These are phyloP conservation scores for Termitomyces sp. DNA, from an alignment of 768 basidiomycete genomes.

Conservation along the genomic window DNA sequence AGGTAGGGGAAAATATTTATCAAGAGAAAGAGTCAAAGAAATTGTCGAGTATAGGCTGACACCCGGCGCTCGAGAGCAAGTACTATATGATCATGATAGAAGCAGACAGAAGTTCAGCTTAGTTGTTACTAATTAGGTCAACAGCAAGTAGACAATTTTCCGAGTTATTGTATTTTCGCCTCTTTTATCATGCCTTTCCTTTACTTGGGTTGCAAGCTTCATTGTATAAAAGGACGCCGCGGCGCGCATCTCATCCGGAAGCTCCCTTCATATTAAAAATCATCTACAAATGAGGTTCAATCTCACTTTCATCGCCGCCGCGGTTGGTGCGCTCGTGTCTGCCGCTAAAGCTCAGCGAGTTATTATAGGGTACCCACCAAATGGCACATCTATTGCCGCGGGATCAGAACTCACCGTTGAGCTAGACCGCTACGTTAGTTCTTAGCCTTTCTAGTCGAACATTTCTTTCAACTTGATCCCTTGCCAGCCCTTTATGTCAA, in stretches of 20 bases:
- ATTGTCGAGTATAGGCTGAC: too few relatives aligned
- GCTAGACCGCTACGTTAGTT: conserved; percentile 43
- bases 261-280: neutral
- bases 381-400: conserved; percentile 26
- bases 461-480: neutral
- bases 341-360: conserved; percentile 37
- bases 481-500: conserved; percentile 30
- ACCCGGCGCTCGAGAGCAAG: too few relatives aligned
- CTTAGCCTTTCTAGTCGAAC: too few relatives aligned
- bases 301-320: neutral
- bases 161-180: neutral
- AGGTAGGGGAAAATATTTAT: neutral
- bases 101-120: too few relatives aligned
- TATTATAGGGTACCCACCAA: conserved; percentile 36
- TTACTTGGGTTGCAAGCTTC: neutral
- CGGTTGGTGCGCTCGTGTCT: conserved; percentile 22
- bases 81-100: neutral
- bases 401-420: conserved; percentile 40
- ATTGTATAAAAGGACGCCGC: neutral
- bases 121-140: too few relatives aligned
- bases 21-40: neutral
- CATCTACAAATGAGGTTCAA: neutral
- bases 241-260: neutral
- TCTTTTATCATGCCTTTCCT: neutral
- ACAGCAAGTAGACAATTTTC: too few relatives aligned